These are phyloP conservation scores for Penicillium cataractarum DNA, from an alignment of 495 filamentous ascomycete species.

Conservation along the genomic window DNA sequence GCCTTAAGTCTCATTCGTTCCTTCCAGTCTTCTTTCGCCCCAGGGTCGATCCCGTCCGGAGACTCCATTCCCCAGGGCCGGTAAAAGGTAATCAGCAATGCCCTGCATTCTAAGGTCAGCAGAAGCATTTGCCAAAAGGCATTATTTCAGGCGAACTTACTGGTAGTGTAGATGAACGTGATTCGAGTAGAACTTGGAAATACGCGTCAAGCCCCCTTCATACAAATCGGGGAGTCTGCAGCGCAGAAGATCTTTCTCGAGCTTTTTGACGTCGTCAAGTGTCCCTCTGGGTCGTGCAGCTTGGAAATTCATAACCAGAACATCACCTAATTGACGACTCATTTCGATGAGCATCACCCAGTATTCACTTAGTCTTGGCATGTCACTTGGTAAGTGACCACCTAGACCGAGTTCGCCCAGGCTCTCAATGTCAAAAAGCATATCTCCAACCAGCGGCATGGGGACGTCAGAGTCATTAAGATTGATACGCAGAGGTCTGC, in stretches of 20 bases:
- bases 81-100: constrained; percentile 36
- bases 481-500: constrained; percentile 41
- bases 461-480: constrained; percentile 38
- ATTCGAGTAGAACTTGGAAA: constrained; percentile 30
- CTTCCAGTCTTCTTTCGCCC: constrained; percentile 22
- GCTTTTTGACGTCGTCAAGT: constrained; percentile 22
- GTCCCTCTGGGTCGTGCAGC: constrained; percentile 17
- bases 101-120: constrained; percentile 15
- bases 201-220: constrained; percentile 16
- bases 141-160: constrained; percentile 15
- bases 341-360: constrained; percentile 38
- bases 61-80: constrained; percentile 26
- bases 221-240: constrained; percentile 25
- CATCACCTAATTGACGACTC: constrained; percentile 29
- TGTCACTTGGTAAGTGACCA: constrained; percentile 27
- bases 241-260: constrained; percentile 28
- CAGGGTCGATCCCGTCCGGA: constrained; percentile 16
- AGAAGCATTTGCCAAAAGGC: neutral
- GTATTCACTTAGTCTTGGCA: constrained; percentile 27
- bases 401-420: constrained; percentile 7
- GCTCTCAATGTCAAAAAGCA: constrained; percentile 32
- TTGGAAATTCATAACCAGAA: constrained; percentile 29
- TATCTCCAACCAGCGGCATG: constrained; percentile 30
- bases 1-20: constrained; percentile 24
- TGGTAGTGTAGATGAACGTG: constrained; percentile 42